A percentile compares a stretch with the other conserved stretches of the same genome.
Evolutionary conservation across 2,329 filamentous ascomycete species (phyloP).

Genomic region (Scedosporium aurantiacum): DNA sequence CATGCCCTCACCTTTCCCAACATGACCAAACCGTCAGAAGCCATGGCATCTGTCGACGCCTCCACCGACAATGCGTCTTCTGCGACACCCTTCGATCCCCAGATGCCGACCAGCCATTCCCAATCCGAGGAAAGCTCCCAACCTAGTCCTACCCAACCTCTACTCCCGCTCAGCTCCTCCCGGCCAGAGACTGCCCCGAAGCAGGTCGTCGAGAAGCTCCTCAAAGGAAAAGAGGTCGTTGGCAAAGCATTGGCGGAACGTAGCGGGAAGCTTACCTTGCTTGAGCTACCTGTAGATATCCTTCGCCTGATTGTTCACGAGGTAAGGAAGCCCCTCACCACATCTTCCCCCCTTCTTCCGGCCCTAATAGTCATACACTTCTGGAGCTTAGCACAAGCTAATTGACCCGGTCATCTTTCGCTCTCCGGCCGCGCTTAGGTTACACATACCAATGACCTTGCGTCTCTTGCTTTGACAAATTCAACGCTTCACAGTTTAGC

Average conservation of each 20-base stretch:
- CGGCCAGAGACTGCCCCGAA: background rate
- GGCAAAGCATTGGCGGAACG: constrained; percentile 1
- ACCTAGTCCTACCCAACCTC: background rate
- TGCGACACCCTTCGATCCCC: background rate
- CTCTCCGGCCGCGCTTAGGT: constrained; percentile 36
- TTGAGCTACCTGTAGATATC: constrained; percentile 70
- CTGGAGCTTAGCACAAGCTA: background rate
- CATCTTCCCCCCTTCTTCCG: background rate
- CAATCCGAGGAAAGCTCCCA: background rate
- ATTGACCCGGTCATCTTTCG: background rate
- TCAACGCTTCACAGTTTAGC: constrained; percentile 65
- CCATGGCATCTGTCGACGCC: background rate
- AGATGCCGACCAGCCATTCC: background rate
- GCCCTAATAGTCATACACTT: too few species aligned
- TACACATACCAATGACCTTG: constrained; percentile 72
- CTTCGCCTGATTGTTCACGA: constrained; percentile 71
- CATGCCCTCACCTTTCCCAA: background rate
- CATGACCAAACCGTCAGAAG: background rate
- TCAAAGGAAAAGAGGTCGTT: constrained; percentile 5
- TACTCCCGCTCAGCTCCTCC: background rate
- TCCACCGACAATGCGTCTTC: background rate
- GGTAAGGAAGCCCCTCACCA: constrained; percentile 28
- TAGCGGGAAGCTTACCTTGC: constrained; percentile 37
- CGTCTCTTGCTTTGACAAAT: constrained; percentile 65
- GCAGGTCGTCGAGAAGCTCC: constrained; percentile 1